These are phyloP conservation scores for Aspergillus ellipticus DNA, from an alignment of 495 filamentous ascomycete species.

Conservation along the genomic window DNA sequence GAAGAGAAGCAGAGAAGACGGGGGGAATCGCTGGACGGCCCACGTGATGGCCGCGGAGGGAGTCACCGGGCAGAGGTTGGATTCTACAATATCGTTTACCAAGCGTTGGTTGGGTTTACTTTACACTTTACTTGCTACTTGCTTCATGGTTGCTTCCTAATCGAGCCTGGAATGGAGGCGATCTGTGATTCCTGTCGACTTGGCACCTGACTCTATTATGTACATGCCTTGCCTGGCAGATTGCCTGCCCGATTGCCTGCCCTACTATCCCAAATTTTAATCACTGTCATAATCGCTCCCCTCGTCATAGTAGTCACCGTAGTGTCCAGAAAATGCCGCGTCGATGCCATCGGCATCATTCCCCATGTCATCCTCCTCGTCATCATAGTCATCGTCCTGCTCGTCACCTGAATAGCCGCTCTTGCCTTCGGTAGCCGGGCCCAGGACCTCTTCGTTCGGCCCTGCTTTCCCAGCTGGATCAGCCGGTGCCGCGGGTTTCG, in stretches of 20 bases:
- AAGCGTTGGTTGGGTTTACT: too few species aligned
- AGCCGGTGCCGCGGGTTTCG: conserved; percentile 1
- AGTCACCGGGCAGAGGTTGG: not conserved
- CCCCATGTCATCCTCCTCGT: conserved; percentile 33
- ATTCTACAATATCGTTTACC: too few species aligned
- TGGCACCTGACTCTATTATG: not conserved
- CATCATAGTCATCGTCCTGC: conserved; percentile 28
- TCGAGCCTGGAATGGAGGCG: not conserved
- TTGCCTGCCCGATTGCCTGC: not conserved
- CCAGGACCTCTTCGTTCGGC: conserved; percentile 18
- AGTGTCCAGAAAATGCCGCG: conserved; percentile 38
- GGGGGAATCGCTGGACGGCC: too few species aligned
- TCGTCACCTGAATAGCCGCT: conserved; percentile 13
- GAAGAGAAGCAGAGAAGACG: too few species aligned
- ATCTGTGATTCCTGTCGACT: not conserved
- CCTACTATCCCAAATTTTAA: conserved; percentile 12
- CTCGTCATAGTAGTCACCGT: conserved; percentile 33
- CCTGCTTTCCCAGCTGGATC: conserved; percentile 3
- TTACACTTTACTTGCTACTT: not conserved
- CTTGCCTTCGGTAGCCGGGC: conserved; percentile 17
- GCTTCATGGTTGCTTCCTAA: not conserved
- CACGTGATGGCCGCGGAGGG: too few species aligned
- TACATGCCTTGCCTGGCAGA: not conserved
- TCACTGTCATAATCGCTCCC: conserved; percentile 35
- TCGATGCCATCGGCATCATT: conserved; percentile 35